Evolutionary conservation across 2,329 filamentous ascomycete genomes (phyloP).

Genomic region (Nigrospora oryzae): DNA sequence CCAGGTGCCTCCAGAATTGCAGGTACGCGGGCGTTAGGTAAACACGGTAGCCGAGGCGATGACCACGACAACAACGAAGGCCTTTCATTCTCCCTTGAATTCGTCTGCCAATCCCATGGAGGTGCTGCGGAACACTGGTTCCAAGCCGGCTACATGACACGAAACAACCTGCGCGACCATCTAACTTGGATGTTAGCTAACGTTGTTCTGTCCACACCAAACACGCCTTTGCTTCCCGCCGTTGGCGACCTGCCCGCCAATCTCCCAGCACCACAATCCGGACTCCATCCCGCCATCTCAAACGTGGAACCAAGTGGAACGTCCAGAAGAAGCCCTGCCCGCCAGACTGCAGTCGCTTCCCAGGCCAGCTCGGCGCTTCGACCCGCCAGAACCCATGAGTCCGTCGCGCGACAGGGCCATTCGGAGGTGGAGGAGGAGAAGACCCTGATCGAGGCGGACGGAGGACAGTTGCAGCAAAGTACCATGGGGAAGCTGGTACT

Average conservation of each 20-base stretch:
- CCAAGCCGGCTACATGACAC: slow-evolving; percentile 48
- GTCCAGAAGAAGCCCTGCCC: not conserved
- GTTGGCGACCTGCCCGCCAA: slow-evolving; percentile 14
- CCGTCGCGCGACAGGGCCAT: slow-evolving; percentile 7
- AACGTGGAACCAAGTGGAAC: not conserved
- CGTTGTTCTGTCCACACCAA: slow-evolving; percentile 29
- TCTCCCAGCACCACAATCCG: slow-evolving; percentile 12
- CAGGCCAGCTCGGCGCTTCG: slow-evolving; percentile 7
- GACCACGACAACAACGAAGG: not conserved
- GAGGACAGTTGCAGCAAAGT: slow-evolving; percentile 14
- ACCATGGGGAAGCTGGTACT: slow-evolving; percentile 37
- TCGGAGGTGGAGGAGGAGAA: slow-evolving; percentile 10
- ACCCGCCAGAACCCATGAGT: slow-evolving; percentile 12
- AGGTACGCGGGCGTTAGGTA: not conserved
- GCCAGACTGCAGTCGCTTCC: slow-evolving; percentile 2
- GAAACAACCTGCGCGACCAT: slow-evolving; percentile 50
- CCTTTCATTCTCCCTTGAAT: not conserved
- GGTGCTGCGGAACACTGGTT: slow-evolving; percentile 23
- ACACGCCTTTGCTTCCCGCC: slow-evolving; percentile 27
- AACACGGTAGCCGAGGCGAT: not conserved
- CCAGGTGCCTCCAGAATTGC: not conserved
- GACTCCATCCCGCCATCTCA: slow-evolving; percentile 4
- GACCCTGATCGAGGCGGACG: slow-evolving; percentile 9
- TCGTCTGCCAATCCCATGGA: slow-evolving; percentile 16
- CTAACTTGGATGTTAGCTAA: slow-evolving; percentile 49